Evolutionary conservation across 2,329 filamentous ascomycete species (phyloP), one percentile per base, ranked within the genome.

Genomic region (Exophiala phaeomuriformis): DNA sequence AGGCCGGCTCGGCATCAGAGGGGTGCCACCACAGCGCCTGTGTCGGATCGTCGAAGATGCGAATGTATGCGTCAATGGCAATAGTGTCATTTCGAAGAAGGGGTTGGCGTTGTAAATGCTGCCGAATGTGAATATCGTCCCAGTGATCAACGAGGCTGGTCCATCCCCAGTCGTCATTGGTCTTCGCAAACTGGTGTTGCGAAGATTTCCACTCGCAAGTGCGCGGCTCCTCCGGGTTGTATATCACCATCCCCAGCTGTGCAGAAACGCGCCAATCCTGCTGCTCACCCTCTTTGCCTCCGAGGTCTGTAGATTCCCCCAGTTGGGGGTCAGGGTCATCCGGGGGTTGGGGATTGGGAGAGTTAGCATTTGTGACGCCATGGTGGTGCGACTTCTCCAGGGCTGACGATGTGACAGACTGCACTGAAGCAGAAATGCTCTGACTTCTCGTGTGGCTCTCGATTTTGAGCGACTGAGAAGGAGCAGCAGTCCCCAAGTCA

Each of bases 101-200:
- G 6, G 81, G 76, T 63, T 80, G 75, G 33, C 79, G 75, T 62
- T 83, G 78, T 32, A 75, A 74, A 50, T 76, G 77, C 53, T 76
- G 73, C n/a, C 81, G 78, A 33, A 71, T 66, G 47, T 80, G 75
- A 47, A 84, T 79, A 42, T 82, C 73, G 55, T 79, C 77, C 68
- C 78, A 79, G 3, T 78, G 78, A 4, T 76, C 76, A 60, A 78
- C 75, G 64, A 82, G 84, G 53, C 80, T 76, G 33, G 78, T 80
- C 80, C 80, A 84, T 2, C 81, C 81, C 75, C 80, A 83, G 60
- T 84, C 81, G 8, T 80, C 67, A 40, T 78, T 79, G 48, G 76
- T 71, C 32, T 74, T 72, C 60, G 77, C 78, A 66, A 82, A 84
- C 51, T 81, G 78, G 64, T 83, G 80, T 44, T 75, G 72, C 40